Base-by-base conservation (phyloP, 2,329 filamentous ascomycete species). In the Microdochium bolleyi region DNA sequence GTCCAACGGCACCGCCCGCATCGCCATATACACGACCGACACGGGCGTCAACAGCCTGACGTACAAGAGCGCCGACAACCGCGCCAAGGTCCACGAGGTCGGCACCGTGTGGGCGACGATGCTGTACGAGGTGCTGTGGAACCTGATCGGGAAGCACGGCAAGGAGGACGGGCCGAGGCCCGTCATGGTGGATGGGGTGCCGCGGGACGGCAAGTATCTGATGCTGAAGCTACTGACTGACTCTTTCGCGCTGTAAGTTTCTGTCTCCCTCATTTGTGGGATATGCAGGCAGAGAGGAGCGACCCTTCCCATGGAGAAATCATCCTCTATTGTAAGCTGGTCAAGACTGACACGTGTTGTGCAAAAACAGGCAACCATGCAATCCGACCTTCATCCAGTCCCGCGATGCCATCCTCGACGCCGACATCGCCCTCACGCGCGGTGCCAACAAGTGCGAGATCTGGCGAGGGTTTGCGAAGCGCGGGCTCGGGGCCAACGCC, bases 91-190 rank as follows among this genome's bases (percentile, higher is more conserved):
- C 1, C 79, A 82, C 62, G 60, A 66, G 16, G 71, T 80, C 37
- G 79, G 78, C 32, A 76, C 73, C 32, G 67, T 77, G 53, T 81
- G 78, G 77, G 74, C 73, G 2, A 73, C 70, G 0, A 73, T 74
- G 44, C 67, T 82, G 3, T 81, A 81, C 62, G 79, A 82, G 58
- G 68, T 82, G 13, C 62, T 81, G 53, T 82, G 79, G 79, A 80
- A 79, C 64, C 59, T 82, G 32, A 77, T 82, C 53, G 78, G 79
- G 51, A 77, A 77, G 66, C 64, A 79, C 55, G 79, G 79, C 52
- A 77, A 76, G 65, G 78, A 72, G 44, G 67, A 72, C 48, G 66
- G 55, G 1, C 64, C 64, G 9, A 58, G 63, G 16, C 78, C 79
- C 0, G 62, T 64, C 1, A 73, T 80, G 50, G 58, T 64, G 48